A percentile compares a stretch with the other conserved stretches of the same genome.
Conservation (phyloP, 768 basidiomycete genomes). For the Paxillus rubicundulus region DNA sequence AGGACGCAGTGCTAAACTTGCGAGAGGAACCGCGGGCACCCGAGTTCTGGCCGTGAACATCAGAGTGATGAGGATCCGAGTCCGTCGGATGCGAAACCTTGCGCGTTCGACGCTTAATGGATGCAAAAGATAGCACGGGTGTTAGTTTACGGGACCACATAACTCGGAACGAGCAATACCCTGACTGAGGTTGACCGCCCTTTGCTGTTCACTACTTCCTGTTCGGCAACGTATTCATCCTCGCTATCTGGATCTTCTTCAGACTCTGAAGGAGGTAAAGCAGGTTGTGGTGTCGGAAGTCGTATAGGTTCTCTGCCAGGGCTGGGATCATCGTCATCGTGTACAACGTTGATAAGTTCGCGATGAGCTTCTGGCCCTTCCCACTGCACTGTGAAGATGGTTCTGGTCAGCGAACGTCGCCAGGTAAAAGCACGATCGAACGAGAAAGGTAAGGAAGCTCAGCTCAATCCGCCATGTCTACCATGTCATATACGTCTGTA, state of each 20-base stretch:
- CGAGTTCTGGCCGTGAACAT: conserved; percentile 20
- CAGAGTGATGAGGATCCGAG: conserved; percentile 38
- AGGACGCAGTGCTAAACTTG: conserved; percentile 16
- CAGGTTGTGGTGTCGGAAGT: conserved; percentile 30
- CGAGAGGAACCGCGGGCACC: conserved; percentile 6
- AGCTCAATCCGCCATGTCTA: background rate
- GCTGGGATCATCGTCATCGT: conserved; percentile 19
- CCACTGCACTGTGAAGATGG: conserved; percentile 59
- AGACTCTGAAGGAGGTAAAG: conserved; percentile 41
- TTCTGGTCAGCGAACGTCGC: conserved; percentile 28
- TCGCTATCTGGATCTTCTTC: conserved; percentile 54
- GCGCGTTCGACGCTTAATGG: conserved; percentile 42
- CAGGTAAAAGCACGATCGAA: conserved; percentile 13
- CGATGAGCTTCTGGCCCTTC: conserved; percentile 64
- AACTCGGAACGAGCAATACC: conserved; percentile 33
- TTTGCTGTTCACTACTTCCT: conserved; percentile 32
- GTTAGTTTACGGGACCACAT: conserved; percentile 12
- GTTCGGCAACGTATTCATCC: conserved; percentile 68
- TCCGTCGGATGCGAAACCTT: conserved; percentile 41
- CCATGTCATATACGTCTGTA: conserved; percentile 2
- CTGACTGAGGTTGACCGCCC: conserved; percentile 30
- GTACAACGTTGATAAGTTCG: conserved; percentile 30
- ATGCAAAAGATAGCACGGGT: conserved; percentile 4
- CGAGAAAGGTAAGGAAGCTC: conserved; percentile 10
- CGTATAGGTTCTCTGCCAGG: conserved; percentile 10